Evolutionary conservation across 2,329 filamentous ascomycete genomes (phyloP).

Genomic region (Aspergillus glaucus): DNA sequence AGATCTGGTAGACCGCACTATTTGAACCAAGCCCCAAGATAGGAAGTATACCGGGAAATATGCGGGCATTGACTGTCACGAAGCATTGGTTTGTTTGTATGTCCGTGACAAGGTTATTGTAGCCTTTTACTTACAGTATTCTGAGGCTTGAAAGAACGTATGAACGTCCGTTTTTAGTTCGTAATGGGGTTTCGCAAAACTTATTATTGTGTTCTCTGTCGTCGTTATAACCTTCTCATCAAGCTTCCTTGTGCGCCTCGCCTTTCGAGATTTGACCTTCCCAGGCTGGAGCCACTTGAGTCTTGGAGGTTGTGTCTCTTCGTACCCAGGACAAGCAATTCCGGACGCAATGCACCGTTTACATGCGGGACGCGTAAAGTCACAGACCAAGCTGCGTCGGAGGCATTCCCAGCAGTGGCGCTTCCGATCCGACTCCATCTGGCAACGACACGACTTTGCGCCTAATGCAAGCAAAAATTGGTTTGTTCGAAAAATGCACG

Average conservation of each 20-base stretch:
- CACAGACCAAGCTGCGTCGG: conserved; percentile 37
- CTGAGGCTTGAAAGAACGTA: conserved; percentile 18
- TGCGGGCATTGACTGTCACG: conserved; percentile 24
- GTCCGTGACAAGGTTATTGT: not conserved
- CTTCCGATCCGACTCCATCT: conserved; percentile 3
- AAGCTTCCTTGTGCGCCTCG: not conserved
- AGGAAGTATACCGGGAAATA: conserved; percentile 22
- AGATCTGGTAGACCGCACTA: conserved; percentile 20
- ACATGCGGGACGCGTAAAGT: conserved; percentile 31
- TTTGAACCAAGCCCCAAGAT: conserved; percentile 19
- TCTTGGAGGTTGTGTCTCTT: conserved; percentile 29
- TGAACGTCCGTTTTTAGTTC: conserved; percentile 11
- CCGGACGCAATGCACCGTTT: conserved; percentile 29
- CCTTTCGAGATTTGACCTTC: not conserved
- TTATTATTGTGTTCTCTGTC: not conserved
- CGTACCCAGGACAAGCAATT: conserved; percentile 37
- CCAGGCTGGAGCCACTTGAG: not conserved
- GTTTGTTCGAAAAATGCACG: not conserved
- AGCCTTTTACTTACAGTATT: conserved; percentile 24
- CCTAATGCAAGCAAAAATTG: too few relatives aligned
- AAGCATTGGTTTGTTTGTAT: not conserved
- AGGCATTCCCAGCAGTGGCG: conserved; percentile 41
- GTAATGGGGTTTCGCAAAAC: not conserved
- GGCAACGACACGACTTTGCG: not conserved
- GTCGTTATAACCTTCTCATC: conserved; percentile 27